phyloP scores from a whole-genome alignment of 768 basidiomycete species.

The Macrolepiota albuminosa region DNA sequence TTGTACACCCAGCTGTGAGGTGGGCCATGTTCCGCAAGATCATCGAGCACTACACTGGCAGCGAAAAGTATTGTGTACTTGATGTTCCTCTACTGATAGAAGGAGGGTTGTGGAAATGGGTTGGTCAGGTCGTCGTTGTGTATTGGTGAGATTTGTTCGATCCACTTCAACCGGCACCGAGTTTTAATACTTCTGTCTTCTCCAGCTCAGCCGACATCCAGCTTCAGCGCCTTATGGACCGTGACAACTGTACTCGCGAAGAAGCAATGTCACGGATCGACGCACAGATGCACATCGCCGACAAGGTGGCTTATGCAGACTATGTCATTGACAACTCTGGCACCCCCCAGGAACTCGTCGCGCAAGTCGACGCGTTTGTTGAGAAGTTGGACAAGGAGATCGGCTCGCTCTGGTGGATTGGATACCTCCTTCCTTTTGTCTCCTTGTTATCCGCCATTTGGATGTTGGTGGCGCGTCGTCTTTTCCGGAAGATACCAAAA shows the following conservation, averaged over 20 bases:
- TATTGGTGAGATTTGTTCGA: constrained; percentile 63
- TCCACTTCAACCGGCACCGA: not conserved
- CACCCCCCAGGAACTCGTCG: constrained; percentile 57
- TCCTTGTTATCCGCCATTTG: constrained; percentile 14
- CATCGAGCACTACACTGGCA: constrained; percentile 66
- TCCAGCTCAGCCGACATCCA: constrained; percentile 57
- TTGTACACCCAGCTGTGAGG: constrained; percentile 90
- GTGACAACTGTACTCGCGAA: constrained; percentile 60
- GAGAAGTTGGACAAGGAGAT: constrained; percentile 36
- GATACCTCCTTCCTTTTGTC: constrained; percentile 16
- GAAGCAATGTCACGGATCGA: constrained; percentile 73
- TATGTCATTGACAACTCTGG: constrained; percentile 89
- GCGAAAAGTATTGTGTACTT: constrained; percentile 74
- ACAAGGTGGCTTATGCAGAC: constrained; percentile 84
- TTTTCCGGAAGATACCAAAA: constrained; percentile 8
- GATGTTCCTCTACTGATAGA: constrained; percentile 95
- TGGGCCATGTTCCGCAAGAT: constrained; percentile 70
- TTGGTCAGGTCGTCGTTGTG: constrained; percentile 82
- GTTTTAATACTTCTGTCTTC: not conserved
- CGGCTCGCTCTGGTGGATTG: constrained; percentile 54
- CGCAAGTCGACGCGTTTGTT: constrained; percentile 45
- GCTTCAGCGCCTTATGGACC: constrained; percentile 72
- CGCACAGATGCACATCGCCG: constrained; percentile 74
- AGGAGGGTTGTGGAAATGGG: constrained; percentile 77
- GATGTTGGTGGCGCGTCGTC: constrained; percentile 12